These are phyloP conservation scores for Gentiana macrophylla DNA, from an alignment of 257 asterid genomes.

Conservation along the genomic window DNA sequence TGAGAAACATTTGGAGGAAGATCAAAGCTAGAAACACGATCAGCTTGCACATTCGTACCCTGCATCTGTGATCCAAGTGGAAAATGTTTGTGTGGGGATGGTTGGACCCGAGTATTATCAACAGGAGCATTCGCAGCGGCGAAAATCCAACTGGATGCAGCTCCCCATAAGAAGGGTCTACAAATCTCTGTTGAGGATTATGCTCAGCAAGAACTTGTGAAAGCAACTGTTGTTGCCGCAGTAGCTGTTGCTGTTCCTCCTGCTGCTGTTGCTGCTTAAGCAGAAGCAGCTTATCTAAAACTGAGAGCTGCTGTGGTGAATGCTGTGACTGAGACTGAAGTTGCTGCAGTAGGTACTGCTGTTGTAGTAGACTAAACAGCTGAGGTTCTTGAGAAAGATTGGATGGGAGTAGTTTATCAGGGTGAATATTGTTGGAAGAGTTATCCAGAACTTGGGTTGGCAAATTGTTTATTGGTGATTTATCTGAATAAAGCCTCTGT, in stretches of 20 bases:
- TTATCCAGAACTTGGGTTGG: slow-evolving; percentile 47
- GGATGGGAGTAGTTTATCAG: slow-evolving; percentile 49
- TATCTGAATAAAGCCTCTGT: slow-evolving; percentile 58
- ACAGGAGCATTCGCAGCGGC: slow-evolving; percentile 36
- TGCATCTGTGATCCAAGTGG: slow-evolving; percentile 38
- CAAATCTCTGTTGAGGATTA: slow-evolving; percentile 41
- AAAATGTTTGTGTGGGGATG: slow-evolving; percentile 31
- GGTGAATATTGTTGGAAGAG: slow-evolving; percentile 35
- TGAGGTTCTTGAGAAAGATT: slow-evolving; percentile 78
- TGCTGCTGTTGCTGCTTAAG: slow-evolving; percentile 73
- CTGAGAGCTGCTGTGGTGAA: slow-evolving; percentile 50
- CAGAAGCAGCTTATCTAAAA: slow-evolving; percentile 59
- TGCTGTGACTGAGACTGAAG: slow-evolving; percentile 57
- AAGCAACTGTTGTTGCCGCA: slow-evolving; percentile 76
- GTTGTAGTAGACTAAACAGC: slow-evolving; percentile 63
- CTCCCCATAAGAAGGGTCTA: slow-evolving; percentile 42
- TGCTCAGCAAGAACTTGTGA: slow-evolving; percentile 59
- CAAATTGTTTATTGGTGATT: slow-evolving; percentile 29
- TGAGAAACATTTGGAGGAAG: slow-evolving; percentile 38
- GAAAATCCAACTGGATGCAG: slow-evolving; percentile 39
- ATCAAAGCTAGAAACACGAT: slow-evolving; percentile 24
- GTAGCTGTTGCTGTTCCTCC: slow-evolving; percentile 59
- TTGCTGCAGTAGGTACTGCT: slow-evolving; percentile 74
- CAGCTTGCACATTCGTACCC: slow-evolving; percentile 29
- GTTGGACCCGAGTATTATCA: slow-evolving; percentile 45